Percentiles rank a stretch among this genome's conserved stretches.
phyloP scores from a whole-genome alignment of 1,284 basidiomycete species.

The Leccinum pachyderme region DNA sequence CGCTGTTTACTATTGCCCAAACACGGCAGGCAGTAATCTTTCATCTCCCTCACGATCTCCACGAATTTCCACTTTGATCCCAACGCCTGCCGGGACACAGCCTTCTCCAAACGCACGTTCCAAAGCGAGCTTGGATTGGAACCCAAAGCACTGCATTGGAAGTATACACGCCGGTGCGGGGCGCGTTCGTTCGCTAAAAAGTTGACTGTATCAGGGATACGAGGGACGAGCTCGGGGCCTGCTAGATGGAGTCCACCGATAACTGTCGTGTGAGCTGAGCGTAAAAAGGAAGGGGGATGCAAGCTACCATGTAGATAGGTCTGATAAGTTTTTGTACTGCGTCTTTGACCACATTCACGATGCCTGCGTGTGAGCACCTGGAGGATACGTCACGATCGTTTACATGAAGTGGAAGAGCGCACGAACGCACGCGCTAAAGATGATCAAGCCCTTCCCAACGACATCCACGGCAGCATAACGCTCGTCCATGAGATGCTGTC shows the following conservation, averaged over 20 bases:
- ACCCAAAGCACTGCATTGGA: slow-evolving; percentile 83
- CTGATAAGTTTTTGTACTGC: slow-evolving; percentile 59
- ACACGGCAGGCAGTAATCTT: slow-evolving; percentile 33
- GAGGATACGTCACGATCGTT: neutral
- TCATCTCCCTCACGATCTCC: slow-evolving; percentile 42
- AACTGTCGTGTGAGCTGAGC: neutral
- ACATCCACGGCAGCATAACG: slow-evolving; percentile 77
- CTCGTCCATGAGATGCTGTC: slow-evolving; percentile 76
- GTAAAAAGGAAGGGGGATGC: neutral
- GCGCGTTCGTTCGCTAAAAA: slow-evolving; percentile 55
- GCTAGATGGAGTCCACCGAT: slow-evolving; percentile 81
- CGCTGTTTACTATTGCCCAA: slow-evolving; percentile 6
- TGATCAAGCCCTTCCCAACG: slow-evolving; percentile 71
- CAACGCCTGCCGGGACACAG: slow-evolving; percentile 74
- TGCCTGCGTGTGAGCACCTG: slow-evolving; percentile 81
- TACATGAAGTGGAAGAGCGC: neutral
- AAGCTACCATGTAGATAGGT: slow-evolving; percentile 69
- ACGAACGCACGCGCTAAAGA: slow-evolving; percentile 73
- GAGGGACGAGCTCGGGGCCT: slow-evolving; percentile 56
- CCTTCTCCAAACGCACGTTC: slow-evolving; percentile 67
- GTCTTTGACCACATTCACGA: slow-evolving; percentile 77
- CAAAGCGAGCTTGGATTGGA: slow-evolving; percentile 67
- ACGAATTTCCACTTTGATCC: slow-evolving; percentile 57
- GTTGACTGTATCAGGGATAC: slow-evolving; percentile 67
- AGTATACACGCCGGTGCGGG: slow-evolving; percentile 70